Conservation (phyloP, 805 yeast species). For the Saturnispora hagleri region DNA sequence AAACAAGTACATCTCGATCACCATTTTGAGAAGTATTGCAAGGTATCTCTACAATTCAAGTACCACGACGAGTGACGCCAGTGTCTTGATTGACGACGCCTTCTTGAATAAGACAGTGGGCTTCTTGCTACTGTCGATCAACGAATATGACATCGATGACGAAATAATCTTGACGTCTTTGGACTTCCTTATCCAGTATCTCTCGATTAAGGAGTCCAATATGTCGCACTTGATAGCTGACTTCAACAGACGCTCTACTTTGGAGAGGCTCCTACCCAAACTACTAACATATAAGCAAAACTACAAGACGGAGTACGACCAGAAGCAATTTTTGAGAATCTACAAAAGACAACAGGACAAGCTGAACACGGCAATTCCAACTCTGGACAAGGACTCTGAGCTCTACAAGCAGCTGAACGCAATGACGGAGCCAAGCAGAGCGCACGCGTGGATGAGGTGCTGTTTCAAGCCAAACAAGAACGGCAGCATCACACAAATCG, state of each 20-base stretch:
- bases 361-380: constrained; percentile 10
- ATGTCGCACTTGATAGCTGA: constrained; percentile 44
- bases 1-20: constrained; percentile 63
- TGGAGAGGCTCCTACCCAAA: constrained; percentile 54
- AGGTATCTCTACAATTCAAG: constrained; percentile 62
- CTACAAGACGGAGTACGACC: constrained; percentile 28
- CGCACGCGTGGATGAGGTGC: constrained; percentile 90
- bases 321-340: constrained; percentile 30
- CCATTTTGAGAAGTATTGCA: constrained; percentile 67
- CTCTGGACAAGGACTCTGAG: constrained; percentile 21
- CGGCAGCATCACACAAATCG: constrained; percentile 90
- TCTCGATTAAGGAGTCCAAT: constrained; percentile 38
- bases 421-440: constrained; percentile 79
- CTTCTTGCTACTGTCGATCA: constrained; percentile 40
- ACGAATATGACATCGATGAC: constrained; percentile 38
- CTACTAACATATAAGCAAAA: constrained; percentile 43
- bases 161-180: constrained; percentile 67
- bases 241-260: constrained; percentile 39
- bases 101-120: constrained; percentile 48
- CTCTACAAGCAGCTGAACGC: constrained; percentile 52
- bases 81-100: constrained; percentile 37
- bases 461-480: constrained; percentile 70
- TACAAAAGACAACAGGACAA: constrained; percentile 35
- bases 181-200: constrained; percentile 75
- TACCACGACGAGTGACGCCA: constrained; percentile 30